These are phyloP conservation scores for Aspergillus aculeatus DNA, from an alignment of 2,329 filamentous ascomycete genomes.

Conservation along the genomic window DNA sequence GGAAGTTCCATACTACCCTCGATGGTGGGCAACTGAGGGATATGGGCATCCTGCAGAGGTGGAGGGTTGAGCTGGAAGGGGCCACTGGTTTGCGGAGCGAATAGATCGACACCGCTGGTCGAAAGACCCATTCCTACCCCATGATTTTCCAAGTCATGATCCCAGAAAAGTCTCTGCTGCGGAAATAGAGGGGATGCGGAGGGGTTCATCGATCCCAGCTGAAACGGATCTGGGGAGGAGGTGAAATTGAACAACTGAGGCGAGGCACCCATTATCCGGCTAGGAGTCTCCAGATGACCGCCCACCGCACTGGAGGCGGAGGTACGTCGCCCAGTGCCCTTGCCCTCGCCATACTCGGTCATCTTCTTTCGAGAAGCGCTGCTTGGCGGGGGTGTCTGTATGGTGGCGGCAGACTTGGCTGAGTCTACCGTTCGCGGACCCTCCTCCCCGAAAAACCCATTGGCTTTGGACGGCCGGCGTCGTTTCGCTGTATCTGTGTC, in stretches of 20 bases:
- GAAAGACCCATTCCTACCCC: conserved; percentile 18
- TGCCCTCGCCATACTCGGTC: conserved; percentile 31
- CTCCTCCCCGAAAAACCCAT: conserved; percentile 29
- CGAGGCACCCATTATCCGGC: conserved; percentile 45
- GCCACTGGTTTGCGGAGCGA: conserved; percentile 19
- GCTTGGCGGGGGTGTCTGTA: conserved; percentile 63
- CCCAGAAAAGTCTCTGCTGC: conserved; percentile 54
- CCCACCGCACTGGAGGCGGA: conserved; percentile 24
- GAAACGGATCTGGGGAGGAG: conserved; percentile 59
- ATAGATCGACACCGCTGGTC: conserved; percentile 21
- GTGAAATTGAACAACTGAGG: conserved; percentile 55
- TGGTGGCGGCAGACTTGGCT: conserved; percentile 46
- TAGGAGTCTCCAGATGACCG: conserved; percentile 46
- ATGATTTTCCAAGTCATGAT: conserved; percentile 38
- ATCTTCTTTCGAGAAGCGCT: conserved; percentile 54
- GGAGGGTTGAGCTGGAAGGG: conserved; percentile 21
- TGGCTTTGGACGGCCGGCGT: conserved; percentile 30
- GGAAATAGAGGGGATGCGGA: conserved; percentile 58
- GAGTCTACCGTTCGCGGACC: conserved; percentile 36
- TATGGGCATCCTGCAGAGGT: conserved; percentile 22
- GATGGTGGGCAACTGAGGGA: conserved; percentile 39
- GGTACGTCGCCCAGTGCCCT: conserved; percentile 21
- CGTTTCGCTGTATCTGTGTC: conserved; percentile 37
- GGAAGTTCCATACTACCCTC: conserved; percentile 36
- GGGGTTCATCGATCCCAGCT: conserved; percentile 52